Conservation (phyloP, 768 basidiomycete genomes). For the Cystobasidium ongulense region DNA sequence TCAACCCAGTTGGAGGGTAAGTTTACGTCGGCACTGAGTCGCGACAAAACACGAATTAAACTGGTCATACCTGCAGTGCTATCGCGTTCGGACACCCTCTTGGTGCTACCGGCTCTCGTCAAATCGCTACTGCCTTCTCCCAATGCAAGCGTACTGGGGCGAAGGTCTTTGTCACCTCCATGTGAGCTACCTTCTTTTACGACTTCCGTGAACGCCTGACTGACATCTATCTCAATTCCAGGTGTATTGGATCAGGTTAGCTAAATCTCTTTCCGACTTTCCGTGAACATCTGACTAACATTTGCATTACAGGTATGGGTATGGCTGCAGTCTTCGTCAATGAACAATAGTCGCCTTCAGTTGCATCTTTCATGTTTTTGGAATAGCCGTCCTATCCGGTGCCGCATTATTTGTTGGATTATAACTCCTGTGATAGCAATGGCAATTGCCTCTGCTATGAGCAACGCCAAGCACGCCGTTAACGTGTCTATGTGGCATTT, state of each 20-base stretch:
- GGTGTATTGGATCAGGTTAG: conserved; percentile 14
- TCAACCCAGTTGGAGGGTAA: conserved; percentile 75
- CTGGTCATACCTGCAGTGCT: not conserved
- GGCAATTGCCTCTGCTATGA: no score
- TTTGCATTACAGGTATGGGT: conserved; percentile 17
- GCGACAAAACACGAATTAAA: not conserved
- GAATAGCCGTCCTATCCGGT: no score
- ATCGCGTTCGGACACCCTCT: conserved; percentile 63
- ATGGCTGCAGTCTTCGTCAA: conserved; percentile 80
- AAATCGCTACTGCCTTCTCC: conserved; percentile 69
- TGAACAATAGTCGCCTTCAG: conserved; percentile 49
- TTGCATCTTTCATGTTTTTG: not conserved
- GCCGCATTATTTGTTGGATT: no score
- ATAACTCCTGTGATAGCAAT: no score
- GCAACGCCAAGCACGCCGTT: no score
- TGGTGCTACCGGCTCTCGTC: conserved; percentile 73
- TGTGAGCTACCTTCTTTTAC: conserved; percentile 66
- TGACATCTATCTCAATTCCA: not conserved
- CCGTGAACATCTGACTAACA: not conserved
- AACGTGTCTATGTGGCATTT: no score
- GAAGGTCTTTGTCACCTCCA: conserved; percentile 75
- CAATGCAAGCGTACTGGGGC: conserved; percentile 68
- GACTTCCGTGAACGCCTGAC: not conserved
- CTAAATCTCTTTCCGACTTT: not conserved
- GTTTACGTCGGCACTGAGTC: conserved; percentile 56